These are phyloP conservation scores for Drosera capensis DNA, from an alignment of 148 eudicot genomes.

Conservation along the genomic window DNA sequence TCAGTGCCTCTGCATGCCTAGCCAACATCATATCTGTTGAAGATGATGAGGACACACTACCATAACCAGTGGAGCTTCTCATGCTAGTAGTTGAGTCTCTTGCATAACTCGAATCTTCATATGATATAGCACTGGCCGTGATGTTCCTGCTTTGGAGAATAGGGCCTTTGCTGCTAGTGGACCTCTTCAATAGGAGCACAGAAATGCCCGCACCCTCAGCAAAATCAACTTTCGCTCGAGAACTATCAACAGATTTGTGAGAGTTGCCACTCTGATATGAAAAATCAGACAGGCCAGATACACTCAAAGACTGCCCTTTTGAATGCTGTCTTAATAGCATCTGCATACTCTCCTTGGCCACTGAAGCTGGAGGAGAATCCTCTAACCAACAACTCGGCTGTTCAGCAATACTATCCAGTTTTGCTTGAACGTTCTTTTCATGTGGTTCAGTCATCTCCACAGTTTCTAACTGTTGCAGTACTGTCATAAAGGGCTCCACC, in stretches of 20 bases:
- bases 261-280: constrained; percentile 11
- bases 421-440: constrained; percentile 14
- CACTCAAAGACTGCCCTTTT: constrained; percentile 9
- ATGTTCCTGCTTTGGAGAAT: constrained; percentile 49
- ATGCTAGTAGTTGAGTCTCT: constrained; percentile 42
- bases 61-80: constrained; percentile 61
- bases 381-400: constrained; percentile 14
- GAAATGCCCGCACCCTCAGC: too few species aligned
- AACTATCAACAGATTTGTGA: constrained; percentile 7
- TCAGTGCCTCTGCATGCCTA: constrained; percentile 33
- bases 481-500: constrained; percentile 8
- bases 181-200: constrained; percentile 40
- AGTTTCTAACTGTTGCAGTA: constrained; percentile 13
- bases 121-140: constrained; percentile 46
- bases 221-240: constrained; percentile 18
- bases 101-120: constrained; percentile 58
- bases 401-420: constrained; percentile 8
- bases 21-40: constrained; percentile 51
- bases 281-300: constrained; percentile 12
- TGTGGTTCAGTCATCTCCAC: constrained; percentile 7
- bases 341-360: constrained; percentile 16
- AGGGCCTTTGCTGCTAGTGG: constrained; percentile 51
- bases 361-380: constrained; percentile 11
- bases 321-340: too few species aligned
- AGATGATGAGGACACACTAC: constrained; percentile 62